Conservation (phyloP, 208 protist genomes). For the Endotrypanum monterogeii region DNA sequence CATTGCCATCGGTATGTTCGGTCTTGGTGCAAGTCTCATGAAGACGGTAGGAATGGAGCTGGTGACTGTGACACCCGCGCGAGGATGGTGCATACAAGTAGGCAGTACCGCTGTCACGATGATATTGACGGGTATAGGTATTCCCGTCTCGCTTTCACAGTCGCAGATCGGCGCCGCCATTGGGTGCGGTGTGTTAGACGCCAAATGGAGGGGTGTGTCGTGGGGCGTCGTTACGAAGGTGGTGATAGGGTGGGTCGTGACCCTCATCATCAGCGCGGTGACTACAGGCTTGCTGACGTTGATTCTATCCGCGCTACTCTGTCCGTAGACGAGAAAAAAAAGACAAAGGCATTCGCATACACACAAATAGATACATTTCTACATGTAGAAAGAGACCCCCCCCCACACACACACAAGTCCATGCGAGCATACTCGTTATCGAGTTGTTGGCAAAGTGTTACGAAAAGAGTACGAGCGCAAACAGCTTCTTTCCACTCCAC, state of each 20-base stretch:
- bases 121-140: slow-evolving; percentile 79
- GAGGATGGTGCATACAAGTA: slow-evolving; percentile 84
- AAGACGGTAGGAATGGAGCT: slow-evolving; percentile 86
- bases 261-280: slow-evolving; percentile 68
- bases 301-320: slow-evolving; percentile 41
- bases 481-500: neutral
- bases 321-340: slow-evolving; percentile 5
- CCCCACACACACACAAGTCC: too few species aligned
- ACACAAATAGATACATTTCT: too few species aligned
- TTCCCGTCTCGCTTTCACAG: slow-evolving; percentile 84
- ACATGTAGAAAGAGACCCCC: too few species aligned
- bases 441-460: too few species aligned
- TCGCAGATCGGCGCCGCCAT: slow-evolving; percentile 78
- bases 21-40: slow-evolving; percentile 77
- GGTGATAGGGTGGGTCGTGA: slow-evolving; percentile 70
- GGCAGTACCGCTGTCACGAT: slow-evolving; percentile 82
- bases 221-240: slow-evolving; percentile 78
- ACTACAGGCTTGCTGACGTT: slow-evolving; percentile 67
- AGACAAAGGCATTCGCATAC: neutral
- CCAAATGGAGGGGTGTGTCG: slow-evolving; percentile 56
- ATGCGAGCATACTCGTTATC: too few species aligned
- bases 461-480: too few species aligned
- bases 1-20: slow-evolving; percentile 84
- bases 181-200: slow-evolving; percentile 78
- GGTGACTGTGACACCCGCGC: slow-evolving; percentile 80